These are phyloP conservation scores for Penicillium sp. DNA, from an alignment of 2,329 filamentous ascomycete genomes.

Conservation along the genomic window DNA sequence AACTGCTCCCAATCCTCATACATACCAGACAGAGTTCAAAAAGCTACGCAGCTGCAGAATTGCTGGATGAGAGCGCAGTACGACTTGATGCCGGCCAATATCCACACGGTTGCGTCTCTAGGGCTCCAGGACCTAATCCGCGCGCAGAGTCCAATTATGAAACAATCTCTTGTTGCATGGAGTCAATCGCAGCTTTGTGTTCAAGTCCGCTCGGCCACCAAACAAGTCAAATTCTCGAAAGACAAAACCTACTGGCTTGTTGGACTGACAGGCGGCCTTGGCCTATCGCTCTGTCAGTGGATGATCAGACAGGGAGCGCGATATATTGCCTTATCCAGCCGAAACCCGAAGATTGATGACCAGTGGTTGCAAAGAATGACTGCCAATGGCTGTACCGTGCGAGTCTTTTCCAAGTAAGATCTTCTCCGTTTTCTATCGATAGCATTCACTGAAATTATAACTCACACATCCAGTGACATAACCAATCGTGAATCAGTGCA, in stretches of 20 bases:
- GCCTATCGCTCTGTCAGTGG: conserved; percentile 31
- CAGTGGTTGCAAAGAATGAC: conserved; percentile 24
- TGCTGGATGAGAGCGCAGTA: conserved; percentile 6
- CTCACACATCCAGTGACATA: conserved; percentile 19
- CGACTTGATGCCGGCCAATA: conserved; percentile 10
- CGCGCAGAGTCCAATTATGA: not conserved
- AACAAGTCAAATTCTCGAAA: conserved; percentile 21
- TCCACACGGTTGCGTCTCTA: conserved; percentile 7
- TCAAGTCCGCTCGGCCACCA: conserved; percentile 20
- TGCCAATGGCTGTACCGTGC: conserved; percentile 18
- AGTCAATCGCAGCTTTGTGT: conserved; percentile 8
- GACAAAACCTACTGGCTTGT: conserved; percentile 36
- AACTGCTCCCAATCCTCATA: not conserved
- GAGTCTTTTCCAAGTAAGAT: conserved; percentile 20
- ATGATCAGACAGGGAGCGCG: conserved; percentile 30
- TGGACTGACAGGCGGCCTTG: conserved; percentile 31
- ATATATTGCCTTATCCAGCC: conserved; percentile 30
- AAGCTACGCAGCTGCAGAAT: conserved; percentile 6
- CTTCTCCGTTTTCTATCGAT: not conserved
- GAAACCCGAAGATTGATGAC: conserved; percentile 29
- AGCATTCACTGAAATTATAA: no score
- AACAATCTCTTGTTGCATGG: conserved; percentile 18
- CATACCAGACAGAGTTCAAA: not conserved
- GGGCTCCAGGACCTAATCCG: conserved; percentile 12
- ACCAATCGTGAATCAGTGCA: conserved; percentile 25